Percentiles rank a stretch among this genome's conserved stretches.
phyloP scores from a whole-genome alignment of 2,329 filamentous ascomycete species.

The Parastagonospora avenae region DNA sequence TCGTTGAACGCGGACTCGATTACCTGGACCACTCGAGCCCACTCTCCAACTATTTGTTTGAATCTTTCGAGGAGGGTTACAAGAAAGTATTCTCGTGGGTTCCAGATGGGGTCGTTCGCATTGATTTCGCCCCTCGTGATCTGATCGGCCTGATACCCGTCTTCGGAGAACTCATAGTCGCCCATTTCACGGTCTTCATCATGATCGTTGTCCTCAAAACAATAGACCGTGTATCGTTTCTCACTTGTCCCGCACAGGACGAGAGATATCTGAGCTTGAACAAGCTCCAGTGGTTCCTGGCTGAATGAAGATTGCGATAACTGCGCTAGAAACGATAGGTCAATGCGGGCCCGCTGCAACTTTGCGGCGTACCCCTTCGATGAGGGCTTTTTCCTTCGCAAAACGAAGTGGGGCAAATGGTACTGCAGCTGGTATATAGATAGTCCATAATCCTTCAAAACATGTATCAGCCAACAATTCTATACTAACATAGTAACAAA shows the following conservation, averaged over 20 bases:
- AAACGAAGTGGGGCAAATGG: background rate
- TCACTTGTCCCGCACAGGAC: background rate
- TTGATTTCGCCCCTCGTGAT: background rate
- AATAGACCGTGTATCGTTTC: background rate
- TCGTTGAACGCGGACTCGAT: background rate
- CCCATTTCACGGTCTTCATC: background rate
- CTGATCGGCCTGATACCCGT: background rate
- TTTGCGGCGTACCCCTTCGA: no score
- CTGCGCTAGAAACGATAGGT: no score
- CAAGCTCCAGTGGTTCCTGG: background rate
- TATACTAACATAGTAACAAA: no score
- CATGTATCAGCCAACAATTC: no score
- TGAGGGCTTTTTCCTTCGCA: background rate
- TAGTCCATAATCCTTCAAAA: background rate
- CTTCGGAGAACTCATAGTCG: background rate
- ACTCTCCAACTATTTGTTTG: background rate
- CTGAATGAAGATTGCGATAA: no score
- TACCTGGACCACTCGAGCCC: background rate
- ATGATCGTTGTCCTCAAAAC: background rate
- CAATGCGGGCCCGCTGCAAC: no score
- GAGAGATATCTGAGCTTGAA: background rate
- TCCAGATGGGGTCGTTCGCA: background rate
- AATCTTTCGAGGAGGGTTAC: background rate
- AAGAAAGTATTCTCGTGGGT: background rate
- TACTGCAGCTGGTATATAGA: background rate